These are phyloP conservation scores for Lodderomyces margitis DNA, from an alignment of 1,139 yeast genomes.

Conservation along the genomic window DNA sequence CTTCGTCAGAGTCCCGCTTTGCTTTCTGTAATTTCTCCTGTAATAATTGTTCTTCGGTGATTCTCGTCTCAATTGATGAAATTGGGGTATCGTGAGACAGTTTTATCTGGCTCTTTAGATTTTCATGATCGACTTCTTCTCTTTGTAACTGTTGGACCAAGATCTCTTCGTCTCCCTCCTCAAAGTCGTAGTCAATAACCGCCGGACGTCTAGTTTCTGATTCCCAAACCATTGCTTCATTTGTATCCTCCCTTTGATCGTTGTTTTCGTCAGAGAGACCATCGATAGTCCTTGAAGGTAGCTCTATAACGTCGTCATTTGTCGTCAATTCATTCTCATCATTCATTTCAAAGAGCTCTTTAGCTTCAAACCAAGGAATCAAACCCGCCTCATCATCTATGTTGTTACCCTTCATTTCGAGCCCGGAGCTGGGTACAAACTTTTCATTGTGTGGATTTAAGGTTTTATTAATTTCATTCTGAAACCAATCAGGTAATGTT, in stretches of 20 bases:
- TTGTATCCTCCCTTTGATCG: conserved; percentile 24
- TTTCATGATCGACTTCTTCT: conserved; percentile 72
- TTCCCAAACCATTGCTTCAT: conserved; percentile 1
- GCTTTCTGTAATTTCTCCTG: conserved; percentile 64
- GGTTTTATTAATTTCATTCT: conserved; percentile 18
- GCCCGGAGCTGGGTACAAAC: conserved; percentile 9
- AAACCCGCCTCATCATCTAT: conserved; percentile 51
- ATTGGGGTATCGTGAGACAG: conserved; percentile 21
- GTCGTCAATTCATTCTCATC: neutral
- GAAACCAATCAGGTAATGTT: conserved; percentile 35
- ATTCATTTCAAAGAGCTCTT: conserved; percentile 16
- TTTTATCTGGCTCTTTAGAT: conserved; percentile 53
- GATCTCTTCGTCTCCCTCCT: conserved; percentile 73
- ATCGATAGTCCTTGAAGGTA: neutral
- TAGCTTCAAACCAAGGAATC: conserved; percentile 49
- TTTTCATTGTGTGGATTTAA: conserved; percentile 16
- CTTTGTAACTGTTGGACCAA: conserved; percentile 57
- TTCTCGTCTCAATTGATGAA: conserved; percentile 29
- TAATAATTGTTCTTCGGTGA: conserved; percentile 54
- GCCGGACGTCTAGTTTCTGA: conserved; percentile 17
- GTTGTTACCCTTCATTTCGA: conserved; percentile 15
- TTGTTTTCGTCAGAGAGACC: neutral
- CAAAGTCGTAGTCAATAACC: conserved; percentile 59
- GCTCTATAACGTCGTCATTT: conserved; percentile 13
- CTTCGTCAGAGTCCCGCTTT: conserved; percentile 87